These are phyloP conservation scores for Datura wrightii DNA, from an alignment of 257 asterid species.

Conservation along the genomic window DNA sequence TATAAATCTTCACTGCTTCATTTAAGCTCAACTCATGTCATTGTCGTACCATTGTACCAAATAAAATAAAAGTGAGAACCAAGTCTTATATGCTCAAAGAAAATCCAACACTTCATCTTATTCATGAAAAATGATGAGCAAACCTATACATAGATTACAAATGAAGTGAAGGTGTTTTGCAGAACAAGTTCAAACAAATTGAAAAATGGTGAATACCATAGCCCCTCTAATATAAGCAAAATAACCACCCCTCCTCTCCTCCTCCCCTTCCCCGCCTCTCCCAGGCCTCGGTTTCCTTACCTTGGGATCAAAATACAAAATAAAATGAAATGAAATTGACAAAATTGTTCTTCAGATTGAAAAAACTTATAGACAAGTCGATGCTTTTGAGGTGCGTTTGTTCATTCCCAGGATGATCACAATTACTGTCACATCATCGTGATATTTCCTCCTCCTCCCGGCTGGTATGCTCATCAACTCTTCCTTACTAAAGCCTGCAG, in stretches of 20 bases:
- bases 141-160: constrained; percentile 20
- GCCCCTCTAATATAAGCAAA: not conserved
- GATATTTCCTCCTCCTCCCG: constrained; percentile 88
- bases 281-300: not conserved
- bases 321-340: not conserved
- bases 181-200: constrained; percentile 19
- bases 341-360: constrained; percentile 18
- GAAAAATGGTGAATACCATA: not conserved
- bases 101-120: constrained; percentile 5
- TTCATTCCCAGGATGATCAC: constrained; percentile 79
- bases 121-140: constrained; percentile 7
- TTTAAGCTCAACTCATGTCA: no score
- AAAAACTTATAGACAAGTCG: constrained; percentile 57
- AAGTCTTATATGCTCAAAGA: not conserved
- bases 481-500: constrained; percentile 82
- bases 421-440: constrained; percentile 85
- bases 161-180: not conserved
- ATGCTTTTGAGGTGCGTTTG: constrained; percentile 88
- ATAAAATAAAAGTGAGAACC: not conserved
- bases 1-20: no score
- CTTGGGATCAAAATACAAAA: not conserved
- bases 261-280: not conserved
- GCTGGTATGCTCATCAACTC: constrained; percentile 91
- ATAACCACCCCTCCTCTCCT: not conserved
- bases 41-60: not conserved